Conservation (phyloP, 2,329 filamentous ascomycete genomes). For the Trichoderma gracile region DNA sequence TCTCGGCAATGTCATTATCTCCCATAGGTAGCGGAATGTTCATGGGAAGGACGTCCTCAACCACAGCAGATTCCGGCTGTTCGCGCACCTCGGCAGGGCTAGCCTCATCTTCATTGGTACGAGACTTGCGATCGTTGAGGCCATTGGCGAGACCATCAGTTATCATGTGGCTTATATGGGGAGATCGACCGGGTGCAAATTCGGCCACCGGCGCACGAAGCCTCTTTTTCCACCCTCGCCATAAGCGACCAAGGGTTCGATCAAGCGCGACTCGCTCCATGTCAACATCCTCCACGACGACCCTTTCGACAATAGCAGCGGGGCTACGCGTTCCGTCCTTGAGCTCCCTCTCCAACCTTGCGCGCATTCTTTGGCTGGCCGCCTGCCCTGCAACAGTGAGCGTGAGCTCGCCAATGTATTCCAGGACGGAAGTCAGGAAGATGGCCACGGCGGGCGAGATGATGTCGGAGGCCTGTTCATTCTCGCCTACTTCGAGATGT, state of each 20-base stretch:
- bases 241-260: conserved; percentile 81
- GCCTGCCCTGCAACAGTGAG: conserved; percentile 85
- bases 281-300: conserved; percentile 86
- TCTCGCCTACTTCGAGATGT: conserved; percentile 60
- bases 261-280: conserved; percentile 93
- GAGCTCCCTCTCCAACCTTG: conserved; percentile 60
- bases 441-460: conserved; percentile 92
- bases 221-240: conserved; percentile 94
- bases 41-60: conserved; percentile 39
- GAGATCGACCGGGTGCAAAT: conserved; percentile 50
- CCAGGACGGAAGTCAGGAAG: conserved; percentile 90
- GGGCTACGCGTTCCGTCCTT: conserved; percentile 51
- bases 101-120: conserved; percentile 22
- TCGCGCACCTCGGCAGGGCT: conserved; percentile 26
- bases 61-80: conserved; percentile 27
- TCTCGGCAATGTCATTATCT: conserved; percentile 72
- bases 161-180: conserved; percentile 45
- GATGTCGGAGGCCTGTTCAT: conserved; percentile 62
- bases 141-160: conserved; percentile 43
- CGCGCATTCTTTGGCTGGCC: conserved; percentile 67
- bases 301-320: conserved; percentile 58
- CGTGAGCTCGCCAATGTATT: conserved; percentile 90
- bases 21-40: conserved; percentile 67
- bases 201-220: conserved; percentile 60
- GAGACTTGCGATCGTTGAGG: conserved; percentile 36